Evolutionary conservation across 2,329 filamentous ascomycete species (phyloP), one percentile per base, ranked within the genome.

Genomic region (Exophiala spinifera): DNA sequence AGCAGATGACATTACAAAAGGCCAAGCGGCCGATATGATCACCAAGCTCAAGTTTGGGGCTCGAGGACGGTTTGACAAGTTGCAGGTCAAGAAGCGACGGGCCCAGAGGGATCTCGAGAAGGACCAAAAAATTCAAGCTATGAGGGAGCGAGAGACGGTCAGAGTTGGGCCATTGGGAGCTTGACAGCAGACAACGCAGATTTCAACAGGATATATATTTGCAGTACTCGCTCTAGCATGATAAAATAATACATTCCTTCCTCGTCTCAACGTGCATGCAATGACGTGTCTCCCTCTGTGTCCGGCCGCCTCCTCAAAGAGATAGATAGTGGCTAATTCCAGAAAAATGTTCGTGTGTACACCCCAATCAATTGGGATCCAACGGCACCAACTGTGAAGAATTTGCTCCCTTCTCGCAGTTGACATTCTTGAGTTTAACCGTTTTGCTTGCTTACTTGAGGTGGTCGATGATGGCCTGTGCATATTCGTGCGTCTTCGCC

Each of bases 401-500:
- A 11, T 10, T 5, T 10, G 28, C 28, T 31, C 11, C 44, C n/a
- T 19, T 13, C 10, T 14, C 31, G 21, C 23, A 36, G 19, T 31
- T 31, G 10, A 10, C 28, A 31, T 31, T 31, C 28, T 31, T 31
- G 28, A 31, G 28, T 10, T 5, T 10, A 10, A 2, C 11, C 28
- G 28, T 31, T 31, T 31, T 23, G 25, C 21, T 33, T n/a, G n/a
- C n/a, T 39, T 52, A 51, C 57, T 60, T 61, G 65, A 85, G 72
- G 62, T 79, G 77, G 70, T 79, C 79, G 75, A 97, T 96, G 71
- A 99, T 96, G 65, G 94, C 92, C 57, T 81, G 82, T 55, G 94
- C 90, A 74, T 95, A 99, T 79, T 99, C 89, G 77, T 86, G 79
- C 56, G 94, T 99, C 85, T 95, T 96, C 67, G 94, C 83, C 80